A percentile compares a stretch with the other conserved stretches of the same genome.
These are phyloP conservation scores for Acorus gramineus DNA, from an alignment of 106 monocot species.

Conservation along the genomic window DNA sequence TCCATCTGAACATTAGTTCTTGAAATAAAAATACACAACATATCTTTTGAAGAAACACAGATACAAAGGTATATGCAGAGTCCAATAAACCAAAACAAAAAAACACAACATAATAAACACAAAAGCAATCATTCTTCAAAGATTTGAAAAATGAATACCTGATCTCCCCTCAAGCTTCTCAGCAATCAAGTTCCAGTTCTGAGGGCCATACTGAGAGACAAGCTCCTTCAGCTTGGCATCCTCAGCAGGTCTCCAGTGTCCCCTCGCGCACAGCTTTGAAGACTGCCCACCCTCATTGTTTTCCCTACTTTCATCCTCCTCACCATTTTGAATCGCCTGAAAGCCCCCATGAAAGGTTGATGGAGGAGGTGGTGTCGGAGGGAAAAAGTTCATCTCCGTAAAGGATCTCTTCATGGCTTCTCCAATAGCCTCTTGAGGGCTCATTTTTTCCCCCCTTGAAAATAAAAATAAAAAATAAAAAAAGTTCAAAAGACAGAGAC, in stretches of 20 bases:
- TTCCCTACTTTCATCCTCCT: slow-evolving; percentile 1
- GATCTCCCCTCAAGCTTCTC: slow-evolving; percentile 20
- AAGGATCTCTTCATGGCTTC: background rate
- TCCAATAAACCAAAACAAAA: too few species aligned
- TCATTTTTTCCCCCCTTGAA: background rate
- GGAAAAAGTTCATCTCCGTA: slow-evolving; percentile 4
- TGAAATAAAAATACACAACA: too few species aligned
- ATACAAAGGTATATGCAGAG: too few species aligned
- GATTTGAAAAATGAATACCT: slow-evolving; percentile 1
- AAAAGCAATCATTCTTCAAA: too few species aligned
- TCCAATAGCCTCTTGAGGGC: slow-evolving; percentile 1
- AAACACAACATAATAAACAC: too few species aligned
- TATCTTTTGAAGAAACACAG: too few species aligned
- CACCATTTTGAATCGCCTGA: background rate
- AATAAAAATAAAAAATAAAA: background rate
- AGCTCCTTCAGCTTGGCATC: slow-evolving; percentile 24
- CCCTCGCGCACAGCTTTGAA: background rate
- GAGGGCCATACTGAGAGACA: slow-evolving; percentile 16
- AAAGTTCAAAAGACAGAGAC: background rate
- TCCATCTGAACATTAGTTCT: too few species aligned
- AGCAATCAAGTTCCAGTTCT: slow-evolving; percentile 23
- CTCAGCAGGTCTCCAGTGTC: slow-evolving; percentile 18
- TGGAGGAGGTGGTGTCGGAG: slow-evolving; percentile 7
- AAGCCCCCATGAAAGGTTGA: background rate
- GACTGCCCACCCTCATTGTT: slow-evolving; percentile 2